A percentile compares a stretch with the other conserved stretches of the same genome.
phyloP scores from a whole-genome alignment of 345 rosid genomes.

The Eucalyptus urophylla region DNA sequence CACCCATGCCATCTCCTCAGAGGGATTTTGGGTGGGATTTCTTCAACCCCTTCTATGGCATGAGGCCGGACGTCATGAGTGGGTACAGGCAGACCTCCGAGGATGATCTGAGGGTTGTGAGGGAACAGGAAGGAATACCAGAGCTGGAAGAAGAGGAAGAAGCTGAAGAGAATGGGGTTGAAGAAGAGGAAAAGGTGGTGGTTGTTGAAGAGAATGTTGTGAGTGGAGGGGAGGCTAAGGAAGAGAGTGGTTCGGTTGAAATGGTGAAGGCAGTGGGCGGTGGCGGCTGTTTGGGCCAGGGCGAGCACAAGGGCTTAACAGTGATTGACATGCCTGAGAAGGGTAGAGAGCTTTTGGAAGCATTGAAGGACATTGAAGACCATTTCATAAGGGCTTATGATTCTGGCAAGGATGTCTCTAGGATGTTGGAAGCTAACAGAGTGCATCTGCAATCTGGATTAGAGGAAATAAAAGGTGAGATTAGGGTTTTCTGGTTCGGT shows the following conservation, averaged over 20 bases:
- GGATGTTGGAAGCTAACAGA: constrained; percentile 57
- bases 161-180: background rate
- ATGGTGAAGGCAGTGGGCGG: constrained; percentile 11
- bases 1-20: constrained; percentile 30
- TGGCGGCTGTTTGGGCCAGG: constrained; percentile 7
- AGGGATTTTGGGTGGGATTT: constrained; percentile 72
- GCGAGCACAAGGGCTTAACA: constrained; percentile 27
- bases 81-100: constrained; percentile 27
- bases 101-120: constrained; percentile 45
- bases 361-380: constrained; percentile 56
- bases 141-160: constrained; percentile 57
- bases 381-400: constrained; percentile 64
- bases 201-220: constrained; percentile 4
- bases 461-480: constrained; percentile 53
- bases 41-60: constrained; percentile 47
- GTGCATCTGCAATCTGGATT: constrained; percentile 38
- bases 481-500: background rate
- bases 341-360: constrained; percentile 65
- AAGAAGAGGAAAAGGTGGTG: constrained; percentile 11
- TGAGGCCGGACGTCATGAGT: constrained; percentile 39
- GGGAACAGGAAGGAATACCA: constrained; percentile 69
- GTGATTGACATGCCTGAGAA: constrained; percentile 31
- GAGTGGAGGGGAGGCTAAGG: background rate
- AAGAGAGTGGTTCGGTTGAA: constrained; percentile 9
- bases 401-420: constrained; percentile 62